Evolutionary conservation across 352 stramenopile genomes (phyloP), one percentile per base, ranked within the genome.

Genomic region (Globisporangium recalcitrans): DNA sequence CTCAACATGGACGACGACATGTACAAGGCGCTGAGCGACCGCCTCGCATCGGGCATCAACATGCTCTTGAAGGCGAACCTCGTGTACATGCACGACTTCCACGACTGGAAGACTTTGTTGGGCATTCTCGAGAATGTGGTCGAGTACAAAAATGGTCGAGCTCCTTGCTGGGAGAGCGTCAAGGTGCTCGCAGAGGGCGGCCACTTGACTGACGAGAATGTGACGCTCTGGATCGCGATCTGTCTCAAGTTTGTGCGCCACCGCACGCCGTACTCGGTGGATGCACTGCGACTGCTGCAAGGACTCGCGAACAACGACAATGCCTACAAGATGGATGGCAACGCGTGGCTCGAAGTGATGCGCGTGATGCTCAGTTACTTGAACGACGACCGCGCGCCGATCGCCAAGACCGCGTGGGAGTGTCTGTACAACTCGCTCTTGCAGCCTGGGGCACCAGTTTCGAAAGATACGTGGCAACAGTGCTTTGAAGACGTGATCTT

Each of bases 401-500:
- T 95, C 31, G 79, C 84, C 40, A 92, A 91, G 70, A 91, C 83
- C 0, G 77, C 86, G 24, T 95, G 84, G 84, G 84, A 93, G 60
- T 92, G 86, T 58, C 63, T 95, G 24, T 86, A 91, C 66, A 90
- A 88, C 47, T 93, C 82, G 32, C 69, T 95, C 24, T 46, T 95
- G 59, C 69, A 91, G 7, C 84, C 84, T 22, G 83, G 82, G 24
- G 73, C 89, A 9, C 75, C 77, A 0, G 78, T 95, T 22, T 73
- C 77, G 5, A 85, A 84, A 55, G 75, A 84, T 34, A 91, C 82
- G 51, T 95, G 86, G 86, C 78, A 88, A 58, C 67, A 86, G 48
- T 95, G 86, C 64, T 95, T 95, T 58, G 72, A 90, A 52, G 79
- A 91, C n/a, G 80, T 93, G 21, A 91, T 95, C 58, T 95, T 93